Percentiles rank a stretch among this genome's conserved stretches.
phyloP scores from a whole-genome alignment of 192 early-diverging fungal species.

The Fimicolochytrium jonesii region DNA sequence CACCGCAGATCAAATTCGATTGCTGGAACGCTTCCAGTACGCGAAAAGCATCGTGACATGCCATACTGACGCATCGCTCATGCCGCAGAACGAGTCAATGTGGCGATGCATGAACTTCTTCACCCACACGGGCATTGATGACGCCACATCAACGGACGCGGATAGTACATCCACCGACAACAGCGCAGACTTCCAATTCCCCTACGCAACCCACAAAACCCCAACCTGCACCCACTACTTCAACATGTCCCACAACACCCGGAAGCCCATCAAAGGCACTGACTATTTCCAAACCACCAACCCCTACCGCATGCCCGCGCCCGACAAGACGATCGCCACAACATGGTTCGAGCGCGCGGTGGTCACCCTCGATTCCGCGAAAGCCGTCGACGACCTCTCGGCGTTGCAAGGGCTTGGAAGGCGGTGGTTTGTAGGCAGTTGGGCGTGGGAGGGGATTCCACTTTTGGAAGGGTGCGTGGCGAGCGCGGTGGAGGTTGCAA shows the following conservation, averaged over 20 bases:
- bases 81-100: constrained; percentile 28
- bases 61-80: constrained; percentile 44
- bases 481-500: constrained; percentile 29
- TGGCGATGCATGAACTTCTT: constrained; percentile 52
- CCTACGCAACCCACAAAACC: constrained; percentile 24
- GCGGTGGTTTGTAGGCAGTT: constrained; percentile 50
- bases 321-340: constrained; percentile 26
- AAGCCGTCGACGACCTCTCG: constrained; percentile 26
- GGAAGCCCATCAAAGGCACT: neutral
- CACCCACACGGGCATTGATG: neutral
- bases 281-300: constrained; percentile 48
- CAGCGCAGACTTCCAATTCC: neutral
- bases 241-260: constrained; percentile 24
- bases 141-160: neutral
- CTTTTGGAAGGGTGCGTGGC: constrained; percentile 55
- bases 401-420: constrained; percentile 34
- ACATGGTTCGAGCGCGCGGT: constrained; percentile 44
- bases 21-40: constrained; percentile 40
- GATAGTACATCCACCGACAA: neutral
- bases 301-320: constrained; percentile 32
- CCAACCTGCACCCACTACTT: constrained; percentile 40
- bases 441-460: constrained; percentile 45
- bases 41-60: constrained; percentile 39
- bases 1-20: neutral
- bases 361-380: constrained; percentile 31